Base-by-base conservation (phyloP, 1,284 basidiomycete species). In the Paramarasmius palmivorus region DNA sequence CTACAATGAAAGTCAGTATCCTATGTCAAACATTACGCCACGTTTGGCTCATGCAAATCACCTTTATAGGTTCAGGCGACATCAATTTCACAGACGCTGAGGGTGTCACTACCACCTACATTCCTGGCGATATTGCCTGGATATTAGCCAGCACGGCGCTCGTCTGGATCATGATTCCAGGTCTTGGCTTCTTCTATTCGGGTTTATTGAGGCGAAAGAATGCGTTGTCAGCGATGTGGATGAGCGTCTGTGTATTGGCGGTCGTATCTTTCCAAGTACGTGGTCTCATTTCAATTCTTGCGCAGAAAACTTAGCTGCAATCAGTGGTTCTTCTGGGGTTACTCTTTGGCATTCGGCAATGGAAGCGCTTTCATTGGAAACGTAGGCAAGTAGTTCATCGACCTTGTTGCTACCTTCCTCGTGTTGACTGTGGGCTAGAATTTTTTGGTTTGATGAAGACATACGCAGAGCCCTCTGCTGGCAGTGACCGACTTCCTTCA, bases 141-240 rank as follows among this genome's bases (percentile, higher is more conserved):
- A 78, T 83, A 50, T 72, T 92, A 56, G 72, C 82, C 4, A 81
- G 80, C 10, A 91, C 84, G 0, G 87, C 87, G 19, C 73, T 90
- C 53, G 93, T 96, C 25, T 95, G 88, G 83, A 79, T 96, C 71
- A 97, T 97, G 95, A 82, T 93, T 67, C 93, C 93, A 17, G 92
- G 92, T 56, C 83, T 93, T 57, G 92, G 92, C 23, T 93, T 86
- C 71, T 93, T 96, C 78, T 96, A 97, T 72, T 90, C 92, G 29
- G 95, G 94, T 62, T 75, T 90, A 34, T 61, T 78, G 45, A 78
- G 92, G 50, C 81, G 92, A 41, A 97, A 97, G 73, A 97, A 95
- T 63, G 95, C 95, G 0, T 78, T 98, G 7, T 93, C 90, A 19
- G 95, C 96, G 92, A 88, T 98, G 44, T 94, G 87, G 73, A 76